A percentile compares a stretch with the other conserved stretches of the same genome.
Evolutionary conservation across 192 early-diverging fungal genomes (phyloP).

Genomic region (Nowakowskiella sp.): DNA sequence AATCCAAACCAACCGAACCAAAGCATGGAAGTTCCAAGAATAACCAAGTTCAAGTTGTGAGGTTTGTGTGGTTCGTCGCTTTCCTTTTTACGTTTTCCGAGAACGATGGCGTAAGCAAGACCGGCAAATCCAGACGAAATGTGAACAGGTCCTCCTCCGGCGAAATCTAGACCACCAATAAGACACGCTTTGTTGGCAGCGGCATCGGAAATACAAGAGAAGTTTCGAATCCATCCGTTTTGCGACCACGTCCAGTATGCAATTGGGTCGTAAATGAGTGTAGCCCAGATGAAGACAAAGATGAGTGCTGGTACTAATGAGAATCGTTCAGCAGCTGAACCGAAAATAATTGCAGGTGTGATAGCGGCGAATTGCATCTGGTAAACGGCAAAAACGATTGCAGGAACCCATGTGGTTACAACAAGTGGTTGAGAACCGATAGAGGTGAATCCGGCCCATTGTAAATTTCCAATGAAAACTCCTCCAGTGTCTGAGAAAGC

Average conservation of each 20-base stretch:
- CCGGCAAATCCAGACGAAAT: slow-evolving; percentile 83
- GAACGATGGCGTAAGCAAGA: slow-evolving; percentile 76
- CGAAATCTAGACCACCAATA: slow-evolving; percentile 84
- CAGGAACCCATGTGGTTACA: too few relatives aligned
- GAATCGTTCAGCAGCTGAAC: slow-evolving; percentile 82
- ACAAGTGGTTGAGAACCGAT: neutral
- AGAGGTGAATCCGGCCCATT: slow-evolving; percentile 7
- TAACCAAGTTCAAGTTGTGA: slow-evolving; percentile 87
- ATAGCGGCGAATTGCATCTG: slow-evolving; percentile 92
- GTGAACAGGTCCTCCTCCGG: slow-evolving; percentile 95
- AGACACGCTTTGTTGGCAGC: slow-evolving; percentile 18
- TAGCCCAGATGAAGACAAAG: slow-evolving; percentile 76
- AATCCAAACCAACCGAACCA: slow-evolving; percentile 98
- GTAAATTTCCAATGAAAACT: slow-evolving; percentile 17
- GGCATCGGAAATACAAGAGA: slow-evolving; percentile 29
- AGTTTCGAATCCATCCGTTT: slow-evolving; percentile 73
- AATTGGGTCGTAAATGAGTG: slow-evolving; percentile 87
- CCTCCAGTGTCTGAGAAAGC: slow-evolving; percentile 61
- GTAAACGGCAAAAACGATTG: slow-evolving; percentile 62
- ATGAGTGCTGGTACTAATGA: slow-evolving; percentile 76
- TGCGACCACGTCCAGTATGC: slow-evolving; percentile 91
- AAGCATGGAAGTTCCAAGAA: slow-evolving; percentile 78
- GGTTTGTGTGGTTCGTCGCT: slow-evolving; percentile 66
- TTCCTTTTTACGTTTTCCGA: slow-evolving; percentile 70
- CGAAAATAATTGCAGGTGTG: slow-evolving; percentile 84